A percentile compares a stretch with the other conserved stretches of the same genome.
Evolutionary conservation across 345 rosid genomes (phyloP).

Genomic region (Reutealis trisperma): DNA sequence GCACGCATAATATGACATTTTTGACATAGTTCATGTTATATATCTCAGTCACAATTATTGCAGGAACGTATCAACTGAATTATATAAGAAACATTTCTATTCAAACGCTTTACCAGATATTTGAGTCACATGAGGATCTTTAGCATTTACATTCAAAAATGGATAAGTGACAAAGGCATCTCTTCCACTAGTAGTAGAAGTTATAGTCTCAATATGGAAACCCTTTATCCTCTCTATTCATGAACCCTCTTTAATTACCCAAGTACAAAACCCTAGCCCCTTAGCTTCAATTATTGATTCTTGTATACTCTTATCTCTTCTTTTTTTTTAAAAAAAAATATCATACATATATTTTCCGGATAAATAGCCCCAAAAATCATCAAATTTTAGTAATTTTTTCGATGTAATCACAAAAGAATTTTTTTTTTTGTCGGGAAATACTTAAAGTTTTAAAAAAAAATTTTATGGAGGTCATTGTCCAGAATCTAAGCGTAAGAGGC

Average conservation of each 20-base stretch:
- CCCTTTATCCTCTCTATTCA: conserved; percentile 13
- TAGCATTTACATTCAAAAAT: conserved; percentile 19
- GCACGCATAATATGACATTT: background rate
- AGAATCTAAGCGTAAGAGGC: too few relatives aligned
- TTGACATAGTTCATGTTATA: background rate
- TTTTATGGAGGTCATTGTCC: too few relatives aligned
- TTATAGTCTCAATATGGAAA: conserved; percentile 9
- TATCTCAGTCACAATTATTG: background rate
- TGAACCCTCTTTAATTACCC: background rate
- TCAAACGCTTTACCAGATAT: background rate
- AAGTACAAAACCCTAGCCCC: conserved; percentile 3
- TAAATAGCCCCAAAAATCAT: too few relatives aligned
- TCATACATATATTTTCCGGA: too few relatives aligned
- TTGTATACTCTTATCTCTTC: background rate
- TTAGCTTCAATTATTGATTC: conserved; percentile 23
- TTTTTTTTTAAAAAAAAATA: too few relatives aligned
- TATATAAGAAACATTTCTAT: background rate
- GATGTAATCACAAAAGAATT: too few relatives aligned
- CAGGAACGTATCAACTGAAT: background rate
- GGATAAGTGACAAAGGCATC: conserved; percentile 18
- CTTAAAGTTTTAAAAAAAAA: too few relatives aligned
- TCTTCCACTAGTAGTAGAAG: conserved; percentile 1
- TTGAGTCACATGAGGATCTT: background rate
- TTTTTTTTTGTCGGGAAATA: too few relatives aligned
- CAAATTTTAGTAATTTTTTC: too few relatives aligned